Evolutionary conservation across 192 early-diverging fungal genomes (phyloP).

Genomic region (Umbelopsis sp.): DNA sequence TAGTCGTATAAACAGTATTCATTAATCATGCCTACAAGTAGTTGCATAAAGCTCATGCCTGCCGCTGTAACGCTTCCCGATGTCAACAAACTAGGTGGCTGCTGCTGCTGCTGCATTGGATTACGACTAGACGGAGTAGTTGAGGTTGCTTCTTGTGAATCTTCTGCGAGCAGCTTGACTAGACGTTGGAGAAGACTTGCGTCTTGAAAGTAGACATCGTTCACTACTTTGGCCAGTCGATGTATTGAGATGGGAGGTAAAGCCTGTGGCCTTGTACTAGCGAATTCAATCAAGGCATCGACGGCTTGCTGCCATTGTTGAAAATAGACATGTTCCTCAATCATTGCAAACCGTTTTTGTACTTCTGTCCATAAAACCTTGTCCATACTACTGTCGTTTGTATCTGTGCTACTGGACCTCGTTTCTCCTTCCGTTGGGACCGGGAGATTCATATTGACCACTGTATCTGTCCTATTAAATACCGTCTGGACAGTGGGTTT

Average conservation of each 20-base stretch:
- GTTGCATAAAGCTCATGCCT: neutral
- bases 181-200: neutral
- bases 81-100: neutral
- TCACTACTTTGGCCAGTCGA: neutral
- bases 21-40: neutral
- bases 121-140: neutral
- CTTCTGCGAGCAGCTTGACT: neutral
- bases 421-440: neutral
- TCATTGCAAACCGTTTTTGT: neutral
- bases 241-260: neutral
- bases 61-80: slow-evolving; percentile 7
- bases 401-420: neutral
- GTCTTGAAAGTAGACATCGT: neutral
- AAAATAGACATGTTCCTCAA: slow-evolving; percentile 11
- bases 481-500: neutral
- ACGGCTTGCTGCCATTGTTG: slow-evolving; percentile 6
- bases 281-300: neutral
- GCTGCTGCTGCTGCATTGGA: too few relatives aligned
- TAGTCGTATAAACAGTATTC: slow-evolving; percentile 1
- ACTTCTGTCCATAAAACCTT: slow-evolving; percentile 3
- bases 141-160: neutral
- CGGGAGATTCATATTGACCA: neutral
- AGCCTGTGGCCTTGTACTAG: neutral
- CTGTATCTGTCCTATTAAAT: neutral
- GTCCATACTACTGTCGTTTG: neutral